Percentiles rank a stretch among this genome's conserved stretches.
phyloP scores from a whole-genome alignment of 225 moss, liverwort and hornwort species.

The Sphagnum contortum region DNA sequence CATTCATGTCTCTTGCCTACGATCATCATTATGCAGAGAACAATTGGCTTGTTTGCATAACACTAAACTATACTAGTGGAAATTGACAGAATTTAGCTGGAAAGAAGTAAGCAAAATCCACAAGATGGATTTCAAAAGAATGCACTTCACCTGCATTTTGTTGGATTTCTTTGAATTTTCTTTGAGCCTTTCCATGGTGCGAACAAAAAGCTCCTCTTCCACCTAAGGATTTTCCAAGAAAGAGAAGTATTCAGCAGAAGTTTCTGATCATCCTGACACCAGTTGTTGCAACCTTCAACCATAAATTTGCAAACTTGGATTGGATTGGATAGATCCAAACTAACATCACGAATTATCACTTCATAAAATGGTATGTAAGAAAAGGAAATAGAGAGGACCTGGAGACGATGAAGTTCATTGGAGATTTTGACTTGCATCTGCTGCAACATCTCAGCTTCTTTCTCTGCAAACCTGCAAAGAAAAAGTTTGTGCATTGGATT shows the following conservation, averaged over 20 bases:
- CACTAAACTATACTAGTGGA: not conserved
- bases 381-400: conserved; percentile 17
- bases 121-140: too few relatives aligned
- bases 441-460: conserved; percentile 33
- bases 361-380: not conserved
- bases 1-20: not conserved
- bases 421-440: conserved; percentile 43
- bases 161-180: conserved; percentile 15
- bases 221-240: conserved; percentile 15
- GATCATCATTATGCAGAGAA: not conserved
- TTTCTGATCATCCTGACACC: not conserved
- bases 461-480: conserved; percentile 33
- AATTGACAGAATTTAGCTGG: not conserved
- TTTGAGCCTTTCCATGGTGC: conserved; percentile 38
- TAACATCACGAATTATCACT: too few relatives aligned
- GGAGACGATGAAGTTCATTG: conserved; percentile 47
- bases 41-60: too few relatives aligned
- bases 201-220: conserved; percentile 45
- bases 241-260: not conserved
- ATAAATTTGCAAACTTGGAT: too few relatives aligned
- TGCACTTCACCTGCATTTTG: conserved; percentile 8
- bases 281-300: not conserved
- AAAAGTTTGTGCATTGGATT: not conserved
- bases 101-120: conserved; percentile 1
- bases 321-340: not conserved